phyloP scores from a whole-genome alignment of 2,329 filamentous ascomycete species.

The Calycina marina region DNA sequence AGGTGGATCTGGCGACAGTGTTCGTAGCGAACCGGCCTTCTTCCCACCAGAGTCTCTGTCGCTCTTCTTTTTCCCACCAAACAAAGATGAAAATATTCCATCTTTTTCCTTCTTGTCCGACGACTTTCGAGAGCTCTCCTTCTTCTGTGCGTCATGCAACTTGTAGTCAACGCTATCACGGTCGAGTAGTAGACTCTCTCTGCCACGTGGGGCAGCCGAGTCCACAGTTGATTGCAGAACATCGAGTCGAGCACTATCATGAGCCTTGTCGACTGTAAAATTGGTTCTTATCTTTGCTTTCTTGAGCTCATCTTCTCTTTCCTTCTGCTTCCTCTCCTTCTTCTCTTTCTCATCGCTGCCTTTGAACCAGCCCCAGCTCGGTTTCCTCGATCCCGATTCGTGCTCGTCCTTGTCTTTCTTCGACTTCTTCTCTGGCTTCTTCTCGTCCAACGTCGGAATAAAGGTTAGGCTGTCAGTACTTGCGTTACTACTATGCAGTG shows the following conservation, averaged over 20 bases:
- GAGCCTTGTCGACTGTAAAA: constrained; percentile 36
- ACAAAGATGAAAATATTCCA: constrained; percentile 84
- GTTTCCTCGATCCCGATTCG: constrained; percentile 52
- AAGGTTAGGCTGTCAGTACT: constrained; percentile 68
- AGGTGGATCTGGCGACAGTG: constrained; percentile 68
- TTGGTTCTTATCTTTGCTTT: constrained; percentile 54
- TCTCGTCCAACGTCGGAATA: constrained; percentile 69
- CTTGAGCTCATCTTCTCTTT: constrained; percentile 38
- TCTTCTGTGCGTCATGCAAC: constrained; percentile 69
- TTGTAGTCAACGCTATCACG: constrained; percentile 58
- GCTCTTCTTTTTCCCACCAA: constrained; percentile 77
- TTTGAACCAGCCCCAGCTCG: constrained; percentile 74
- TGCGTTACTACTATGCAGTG: constrained; percentile 52
- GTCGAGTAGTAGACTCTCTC: constrained; percentile 75
- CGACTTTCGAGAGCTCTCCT: constrained; percentile 60
- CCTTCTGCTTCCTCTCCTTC: constrained; percentile 45
- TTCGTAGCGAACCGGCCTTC: constrained; percentile 56
- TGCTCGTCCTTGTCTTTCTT: constrained; percentile 56
- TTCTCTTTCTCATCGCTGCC: constrained; percentile 62
- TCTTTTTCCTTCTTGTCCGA: constrained; percentile 81
- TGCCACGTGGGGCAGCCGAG: constrained; percentile 41
- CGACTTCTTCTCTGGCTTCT: constrained; percentile 57
- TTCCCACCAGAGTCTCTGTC: constrained; percentile 62
- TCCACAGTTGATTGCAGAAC: constrained; percentile 82
- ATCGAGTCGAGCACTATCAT: constrained; percentile 74